These are phyloP conservation scores for Pachyrhizus erosus DNA, from an alignment of 306 rosid species.

Conservation along the genomic window DNA sequence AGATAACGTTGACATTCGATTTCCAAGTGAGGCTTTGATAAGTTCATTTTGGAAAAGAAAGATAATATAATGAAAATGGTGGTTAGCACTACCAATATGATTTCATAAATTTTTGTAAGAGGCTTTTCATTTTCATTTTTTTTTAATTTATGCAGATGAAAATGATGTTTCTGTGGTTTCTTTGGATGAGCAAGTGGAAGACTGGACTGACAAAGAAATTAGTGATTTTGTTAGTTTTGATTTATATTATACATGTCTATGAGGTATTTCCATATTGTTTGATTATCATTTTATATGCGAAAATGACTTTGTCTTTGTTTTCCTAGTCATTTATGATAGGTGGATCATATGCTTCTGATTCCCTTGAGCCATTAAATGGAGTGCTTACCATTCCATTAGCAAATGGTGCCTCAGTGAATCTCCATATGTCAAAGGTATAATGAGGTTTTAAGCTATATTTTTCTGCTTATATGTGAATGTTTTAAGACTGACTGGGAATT, in stretches of 20 bases:
- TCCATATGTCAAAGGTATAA: conserved; percentile 79
- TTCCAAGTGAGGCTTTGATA: conserved; percentile 61
- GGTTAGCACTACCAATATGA: background rate
- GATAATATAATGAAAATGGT: conserved; percentile 17
- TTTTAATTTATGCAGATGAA: conserved; percentile 62
- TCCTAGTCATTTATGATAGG: conserved; percentile 84
- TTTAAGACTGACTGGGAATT: conserved; percentile 38
- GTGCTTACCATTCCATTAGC: conserved; percentile 71
- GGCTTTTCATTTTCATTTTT: conserved; percentile 12
- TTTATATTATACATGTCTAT: conserved; percentile 13
- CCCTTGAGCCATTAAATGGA: conserved; percentile 68
- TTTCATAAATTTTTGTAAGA: background rate
- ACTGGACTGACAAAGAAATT: conserved; percentile 63
- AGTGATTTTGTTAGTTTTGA: conserved; percentile 73
- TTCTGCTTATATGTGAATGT: conserved; percentile 17
- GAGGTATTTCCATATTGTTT: conserved; percentile 32
- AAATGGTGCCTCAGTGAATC: conserved; percentile 59
- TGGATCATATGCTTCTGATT: conserved; percentile 75
- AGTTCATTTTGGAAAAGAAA: conserved; percentile 22
- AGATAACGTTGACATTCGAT: conserved; percentile 70
- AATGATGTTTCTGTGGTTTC: conserved; percentile 68
- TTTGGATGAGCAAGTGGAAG: conserved; percentile 70
- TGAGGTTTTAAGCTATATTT: conserved; percentile 28
- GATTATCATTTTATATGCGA: conserved; percentile 17
- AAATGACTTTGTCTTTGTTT: conserved; percentile 31